Evolutionary conservation across 495 filamentous ascomycete genomes (phyloP).

Genomic region (Amniculicola lignicola): DNA sequence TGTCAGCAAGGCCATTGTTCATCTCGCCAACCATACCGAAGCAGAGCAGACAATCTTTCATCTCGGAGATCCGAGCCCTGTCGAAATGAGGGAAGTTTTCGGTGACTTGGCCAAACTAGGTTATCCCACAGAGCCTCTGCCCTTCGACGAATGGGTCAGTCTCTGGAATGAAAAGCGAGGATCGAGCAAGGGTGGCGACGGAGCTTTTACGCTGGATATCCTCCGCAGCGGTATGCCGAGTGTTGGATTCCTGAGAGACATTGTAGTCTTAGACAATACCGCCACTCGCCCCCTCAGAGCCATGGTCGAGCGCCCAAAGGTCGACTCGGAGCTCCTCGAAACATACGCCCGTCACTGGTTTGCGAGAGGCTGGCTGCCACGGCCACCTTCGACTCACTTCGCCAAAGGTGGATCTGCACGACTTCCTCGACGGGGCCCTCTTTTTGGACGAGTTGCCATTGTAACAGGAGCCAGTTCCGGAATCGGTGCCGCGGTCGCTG

Average conservation of each 20-base stretch:
- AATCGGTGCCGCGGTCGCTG: slow-evolving; percentile 53
- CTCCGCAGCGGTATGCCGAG: slow-evolving; percentile 57
- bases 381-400: slow-evolving; percentile 48
- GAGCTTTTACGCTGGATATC: slow-evolving; percentile 52
- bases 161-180: slow-evolving; percentile 61
- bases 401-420: slow-evolving; percentile 38
- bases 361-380: slow-evolving; percentile 62
- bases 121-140: slow-evolving; percentile 56
- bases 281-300: slow-evolving; percentile 54
- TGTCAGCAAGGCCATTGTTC: slow-evolving; percentile 61
- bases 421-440: slow-evolving; percentile 44
- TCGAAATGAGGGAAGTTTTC: slow-evolving; percentile 56
- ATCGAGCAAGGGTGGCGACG: slow-evolving; percentile 55
- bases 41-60: slow-evolving; percentile 57
- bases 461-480: slow-evolving; percentile 56
- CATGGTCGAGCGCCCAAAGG: slow-evolving; percentile 57
- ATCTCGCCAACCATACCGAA: slow-evolving; percentile 54
- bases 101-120: slow-evolving; percentile 56
- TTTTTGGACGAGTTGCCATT: slow-evolving; percentile 55
- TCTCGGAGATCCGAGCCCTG: slow-evolving; percentile 62
- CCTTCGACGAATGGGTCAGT: slow-evolving; percentile 62
- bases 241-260: slow-evolving; percentile 55
- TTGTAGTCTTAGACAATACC: slow-evolving; percentile 61
- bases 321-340: slow-evolving; percentile 57
- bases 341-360: slow-evolving; percentile 69